Evolutionary conservation across 2,329 filamentous ascomycete genomes (phyloP), one percentile per base, ranked within the genome.

Genomic region (Fusarium metavorans): DNA sequence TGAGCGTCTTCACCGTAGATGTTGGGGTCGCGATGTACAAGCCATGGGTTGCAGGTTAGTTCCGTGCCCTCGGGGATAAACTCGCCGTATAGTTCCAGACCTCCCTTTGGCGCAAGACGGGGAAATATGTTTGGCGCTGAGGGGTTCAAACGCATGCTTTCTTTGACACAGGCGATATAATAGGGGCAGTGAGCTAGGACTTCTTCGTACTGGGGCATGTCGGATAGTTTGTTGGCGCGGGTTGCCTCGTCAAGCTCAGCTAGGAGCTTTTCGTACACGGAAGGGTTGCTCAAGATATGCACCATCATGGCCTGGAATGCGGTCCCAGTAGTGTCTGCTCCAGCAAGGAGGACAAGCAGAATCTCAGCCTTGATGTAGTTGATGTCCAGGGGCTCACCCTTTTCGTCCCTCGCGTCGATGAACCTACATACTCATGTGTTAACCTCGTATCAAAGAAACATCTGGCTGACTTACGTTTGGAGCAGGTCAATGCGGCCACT

Each of bases 81-180:
- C 0, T 70, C 27, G 0, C 80, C 81, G 2, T 81, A 81, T 7
- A 90, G 81, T 7, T 83, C 81, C 0, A 81, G 80, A 0, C 88
- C 88, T 0, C 81, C 84, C 3, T 81, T 66, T 0, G 87, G 86
- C 0, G 89, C 87, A 0, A 84, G 81, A 6, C 88, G 83, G 76
- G 86, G 85, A n/a, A 89, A 78, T 4, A 87, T 85, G 13, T 89
- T 78, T 5, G 86, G 87, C 0, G 84, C 84, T 0, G 87, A 85
- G 1, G 88, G 83, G 59, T 88, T 85, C 23, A 90, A 79, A 16
- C 89, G 84, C 20, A 90, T 77, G 0, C 86, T 85, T 75, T 90
- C 88, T 61, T 88, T 88, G 43, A 90, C 85, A 4, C 86, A 84
- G 0, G 87, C 88, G 68, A 89, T 85, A 18, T 90, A 81, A 69